Evolutionary conservation across 2,329 filamentous ascomycete genomes (phyloP).

Genomic region (Paracamarosporium sp.): DNA sequence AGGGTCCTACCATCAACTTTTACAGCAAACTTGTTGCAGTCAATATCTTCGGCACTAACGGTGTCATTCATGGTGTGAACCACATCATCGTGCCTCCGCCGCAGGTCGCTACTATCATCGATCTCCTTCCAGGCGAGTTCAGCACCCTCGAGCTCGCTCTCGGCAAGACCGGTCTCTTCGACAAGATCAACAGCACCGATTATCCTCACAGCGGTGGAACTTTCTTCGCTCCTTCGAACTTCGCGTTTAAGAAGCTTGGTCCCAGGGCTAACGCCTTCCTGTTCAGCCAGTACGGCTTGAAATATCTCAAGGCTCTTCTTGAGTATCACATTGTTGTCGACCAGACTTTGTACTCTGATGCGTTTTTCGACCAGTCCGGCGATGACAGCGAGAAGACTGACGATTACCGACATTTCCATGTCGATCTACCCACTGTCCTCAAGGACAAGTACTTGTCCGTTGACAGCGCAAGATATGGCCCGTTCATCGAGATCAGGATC

Average conservation of each 20-base stretch:
- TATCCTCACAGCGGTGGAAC: conserved; percentile 69
- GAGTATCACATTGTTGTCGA: conserved; percentile 80
- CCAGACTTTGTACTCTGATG: conserved; percentile 82
- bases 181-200: conserved; percentile 61
- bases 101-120: conserved; percentile 67
- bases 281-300: conserved; percentile 76
- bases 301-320: conserved; percentile 78
- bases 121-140: conserved; percentile 72
- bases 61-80: conserved; percentile 80
- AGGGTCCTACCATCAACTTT: conserved; percentile 77
- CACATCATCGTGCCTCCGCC: conserved; percentile 79
- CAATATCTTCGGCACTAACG: conserved; percentile 78
- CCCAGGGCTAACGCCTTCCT: conserved; percentile 79
- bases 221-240: conserved; percentile 81
- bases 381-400: conserved; percentile 26
- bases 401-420: conserved; percentile 60
- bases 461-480: conserved; percentile 73
- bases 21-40: conserved; percentile 73
- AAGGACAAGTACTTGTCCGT: conserved; percentile 70
- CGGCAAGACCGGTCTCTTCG: conserved; percentile 73
- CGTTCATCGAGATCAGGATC: conserved; percentile 73
- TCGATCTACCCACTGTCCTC: conserved; percentile 77
- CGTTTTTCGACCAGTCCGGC: conserved; percentile 67
- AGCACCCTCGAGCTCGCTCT: conserved; percentile 79
- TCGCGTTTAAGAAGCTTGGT: conserved; percentile 79